These are phyloP conservation scores for Plasmodium coatneyi DNA, from an alignment of 169 alveolate genomes.

Conservation along the genomic window DNA sequence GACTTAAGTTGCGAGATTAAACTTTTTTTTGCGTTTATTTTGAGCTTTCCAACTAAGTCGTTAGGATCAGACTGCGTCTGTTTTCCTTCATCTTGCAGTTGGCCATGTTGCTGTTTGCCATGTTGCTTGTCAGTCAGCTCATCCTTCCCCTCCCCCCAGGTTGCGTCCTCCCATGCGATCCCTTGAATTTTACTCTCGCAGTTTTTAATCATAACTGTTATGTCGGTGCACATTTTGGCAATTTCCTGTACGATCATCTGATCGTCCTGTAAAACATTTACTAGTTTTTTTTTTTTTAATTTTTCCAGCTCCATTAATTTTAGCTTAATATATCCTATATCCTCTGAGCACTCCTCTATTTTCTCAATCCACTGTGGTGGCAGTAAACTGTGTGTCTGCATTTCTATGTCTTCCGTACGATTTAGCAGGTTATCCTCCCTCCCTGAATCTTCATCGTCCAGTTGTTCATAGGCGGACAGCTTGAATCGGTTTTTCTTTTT, in stretches of 20 bases:
- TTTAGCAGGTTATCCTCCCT: slow-evolving; percentile 14
- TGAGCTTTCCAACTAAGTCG: slow-evolving; percentile 53
- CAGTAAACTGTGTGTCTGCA: slow-evolving; percentile 66
- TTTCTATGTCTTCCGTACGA: slow-evolving; percentile 55
- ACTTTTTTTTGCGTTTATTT: slow-evolving; percentile 82
- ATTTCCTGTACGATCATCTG: slow-evolving; percentile 63
- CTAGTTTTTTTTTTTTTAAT: slow-evolving; percentile 75
- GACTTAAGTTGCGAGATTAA: slow-evolving; percentile 79
- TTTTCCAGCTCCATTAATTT: slow-evolving; percentile 75
- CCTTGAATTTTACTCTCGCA: slow-evolving; percentile 48
- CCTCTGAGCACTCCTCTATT: slow-evolving; percentile 79
- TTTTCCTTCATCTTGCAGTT: not conserved
- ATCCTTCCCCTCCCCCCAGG: not conserved
- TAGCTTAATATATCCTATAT: slow-evolving; percentile 66
- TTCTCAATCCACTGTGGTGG: slow-evolving; percentile 81
- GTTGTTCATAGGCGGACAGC: slow-evolving; percentile 63
- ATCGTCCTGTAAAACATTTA: slow-evolving; percentile 72
- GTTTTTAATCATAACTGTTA: slow-evolving; percentile 52
- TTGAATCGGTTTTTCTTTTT: slow-evolving; percentile 52
- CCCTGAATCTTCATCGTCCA: slow-evolving; percentile 65
- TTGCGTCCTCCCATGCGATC: slow-evolving; percentile 7
- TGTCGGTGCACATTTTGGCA: slow-evolving; percentile 54
- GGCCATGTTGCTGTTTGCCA: not conserved
- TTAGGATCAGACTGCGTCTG: not conserved
- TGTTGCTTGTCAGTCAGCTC: not conserved